Base-by-base conservation (phyloP, 208 protist species). In the Trypanosoma scelopori region DNA sequence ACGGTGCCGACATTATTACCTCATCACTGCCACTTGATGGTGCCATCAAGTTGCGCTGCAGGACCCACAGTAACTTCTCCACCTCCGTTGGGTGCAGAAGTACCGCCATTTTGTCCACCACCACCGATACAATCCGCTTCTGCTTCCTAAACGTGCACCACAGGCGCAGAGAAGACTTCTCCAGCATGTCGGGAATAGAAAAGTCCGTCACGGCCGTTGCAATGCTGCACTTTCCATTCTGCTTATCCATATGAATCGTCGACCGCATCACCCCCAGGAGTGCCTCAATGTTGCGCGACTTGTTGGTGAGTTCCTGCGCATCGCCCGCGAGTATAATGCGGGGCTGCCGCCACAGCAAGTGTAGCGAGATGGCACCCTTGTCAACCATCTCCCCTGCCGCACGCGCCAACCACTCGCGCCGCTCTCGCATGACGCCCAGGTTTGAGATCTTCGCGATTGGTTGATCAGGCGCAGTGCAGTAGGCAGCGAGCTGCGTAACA, bases 351-450 rank as follows among this genome's bases (percentile, higher is more conserved):
- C 89, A 95, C 43, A 89, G 57, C 25, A 93, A 63, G 46, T 88
- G 71, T 1, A 92, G n/a, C 13, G 66, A 65, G 20, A 91, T 55
- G 20, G 67, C 49, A 3, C 69, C 77, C 47, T 56, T 81, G 42
- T 85, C 68, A 1, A 85, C 74, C 71, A 91, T 85, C 20, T 82
- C 43, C 52, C 80, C 61, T 28, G 86, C 86, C 37, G 78, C 74
- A 0, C 65, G 67, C 25, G 81, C 79, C 53, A 92, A 69, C 52
- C 87, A 85, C 53, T 74, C 81, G 7, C 87, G 80, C 61, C 86
- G 81, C 76, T 92, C 87, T 20, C 76, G 74, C 87, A 93, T 93
- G 27, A 91, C 82, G 9, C 87, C 85, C n/a, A 95, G 67, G 43
- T 70, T 80, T 16, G 78, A 76, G 48, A 95, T 91, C 74, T 92